Conservation (phyloP, 208 protist species). For the Blechomonas ayalai region DNA sequence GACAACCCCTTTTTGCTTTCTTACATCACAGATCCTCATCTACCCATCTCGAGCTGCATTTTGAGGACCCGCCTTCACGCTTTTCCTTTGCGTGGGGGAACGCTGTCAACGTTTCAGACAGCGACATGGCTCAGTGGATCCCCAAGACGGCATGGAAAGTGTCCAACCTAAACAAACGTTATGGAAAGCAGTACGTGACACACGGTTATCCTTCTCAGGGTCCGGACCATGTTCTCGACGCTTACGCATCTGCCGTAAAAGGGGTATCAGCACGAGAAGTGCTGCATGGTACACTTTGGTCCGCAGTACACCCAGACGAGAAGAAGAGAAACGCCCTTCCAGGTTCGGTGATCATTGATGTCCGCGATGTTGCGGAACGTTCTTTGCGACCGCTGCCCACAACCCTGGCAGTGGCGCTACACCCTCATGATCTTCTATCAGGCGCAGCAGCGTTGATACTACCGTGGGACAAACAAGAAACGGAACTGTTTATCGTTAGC, state of each 20-base stretch:
- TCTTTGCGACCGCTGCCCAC: conserved; percentile 14
- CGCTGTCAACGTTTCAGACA: not conserved
- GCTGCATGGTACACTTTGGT: no score
- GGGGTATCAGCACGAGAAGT: no score
- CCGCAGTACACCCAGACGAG: no score
- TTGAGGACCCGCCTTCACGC: not conserved
- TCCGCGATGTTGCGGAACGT: conserved; percentile 39
- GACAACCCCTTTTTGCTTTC: not conserved
- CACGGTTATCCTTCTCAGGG: conserved; percentile 18
- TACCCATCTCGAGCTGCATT: not conserved
- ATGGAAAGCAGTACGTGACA: conserved; percentile 53
- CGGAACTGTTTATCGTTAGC: conserved; percentile 60
- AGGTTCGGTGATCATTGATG: conserved; percentile 56
- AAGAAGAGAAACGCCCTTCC: conserved; percentile 5
- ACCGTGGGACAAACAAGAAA: conserved; percentile 22
- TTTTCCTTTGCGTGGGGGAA: not conserved
- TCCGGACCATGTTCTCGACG: conserved; percentile 12
- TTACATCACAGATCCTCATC: not conserved
- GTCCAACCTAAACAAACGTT: conserved; percentile 82
- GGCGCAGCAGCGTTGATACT: conserved; percentile 63
- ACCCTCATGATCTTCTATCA: conserved; percentile 75
- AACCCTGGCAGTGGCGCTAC: conserved; percentile 28
- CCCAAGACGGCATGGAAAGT: conserved; percentile 85
- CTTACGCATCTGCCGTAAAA: conserved; percentile 16
- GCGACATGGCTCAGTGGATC: conserved; percentile 78